Evolutionary conservation across 2,329 filamentous ascomycete species (phyloP).

Genomic region (Neonectria neomacrospora): DNA sequence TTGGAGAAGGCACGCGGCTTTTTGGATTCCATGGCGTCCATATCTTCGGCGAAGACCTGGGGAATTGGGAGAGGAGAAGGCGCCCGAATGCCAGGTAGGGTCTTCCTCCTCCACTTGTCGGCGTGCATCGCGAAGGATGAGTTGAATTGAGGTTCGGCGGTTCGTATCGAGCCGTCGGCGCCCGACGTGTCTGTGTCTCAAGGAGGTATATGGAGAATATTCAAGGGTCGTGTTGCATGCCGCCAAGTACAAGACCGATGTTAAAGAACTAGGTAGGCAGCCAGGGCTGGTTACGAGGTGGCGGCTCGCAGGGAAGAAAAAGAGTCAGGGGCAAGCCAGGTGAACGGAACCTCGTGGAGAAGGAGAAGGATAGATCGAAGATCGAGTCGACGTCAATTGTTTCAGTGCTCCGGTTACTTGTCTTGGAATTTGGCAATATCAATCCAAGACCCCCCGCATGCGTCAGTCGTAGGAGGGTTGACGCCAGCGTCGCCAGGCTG

Average conservation of each 20-base stretch:
- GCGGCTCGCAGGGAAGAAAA: slow-evolving; percentile 23
- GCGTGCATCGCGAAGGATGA: slow-evolving; percentile 43
- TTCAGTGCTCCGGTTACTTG: slow-evolving; percentile 37
- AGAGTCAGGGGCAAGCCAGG: slow-evolving; percentile 18
- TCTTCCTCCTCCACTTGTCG: slow-evolving; percentile 51
- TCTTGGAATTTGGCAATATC: slow-evolving; percentile 35
- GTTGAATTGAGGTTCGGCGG: background rate
- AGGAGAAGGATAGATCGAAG: slow-evolving; percentile 17
- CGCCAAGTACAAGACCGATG: slow-evolving; percentile 25
- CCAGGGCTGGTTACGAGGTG: slow-evolving; percentile 26
- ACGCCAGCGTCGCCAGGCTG: slow-evolving; percentile 1
- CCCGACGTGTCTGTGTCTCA: slow-evolving; percentile 1
- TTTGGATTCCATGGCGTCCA: slow-evolving; percentile 46
- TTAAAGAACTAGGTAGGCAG: slow-evolving; percentile 26
- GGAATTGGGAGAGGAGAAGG: slow-evolving; percentile 38
- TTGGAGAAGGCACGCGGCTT: slow-evolving; percentile 51
- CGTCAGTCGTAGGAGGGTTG: slow-evolving; percentile 32
- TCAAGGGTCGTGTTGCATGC: slow-evolving; percentile 36
- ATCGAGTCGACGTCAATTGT: slow-evolving; percentile 41
- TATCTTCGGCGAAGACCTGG: slow-evolving; percentile 33
- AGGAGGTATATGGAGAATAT: slow-evolving; percentile 12
- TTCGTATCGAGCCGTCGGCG: slow-evolving; percentile 4
- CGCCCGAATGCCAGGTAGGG: slow-evolving; percentile 46
- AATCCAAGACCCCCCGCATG: slow-evolving; percentile 36
- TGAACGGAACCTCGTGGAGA: slow-evolving; percentile 27